These are phyloP conservation scores for Pythium sukuiense DNA, from an alignment of 352 stramenopile genomes.

Conservation along the genomic window DNA sequence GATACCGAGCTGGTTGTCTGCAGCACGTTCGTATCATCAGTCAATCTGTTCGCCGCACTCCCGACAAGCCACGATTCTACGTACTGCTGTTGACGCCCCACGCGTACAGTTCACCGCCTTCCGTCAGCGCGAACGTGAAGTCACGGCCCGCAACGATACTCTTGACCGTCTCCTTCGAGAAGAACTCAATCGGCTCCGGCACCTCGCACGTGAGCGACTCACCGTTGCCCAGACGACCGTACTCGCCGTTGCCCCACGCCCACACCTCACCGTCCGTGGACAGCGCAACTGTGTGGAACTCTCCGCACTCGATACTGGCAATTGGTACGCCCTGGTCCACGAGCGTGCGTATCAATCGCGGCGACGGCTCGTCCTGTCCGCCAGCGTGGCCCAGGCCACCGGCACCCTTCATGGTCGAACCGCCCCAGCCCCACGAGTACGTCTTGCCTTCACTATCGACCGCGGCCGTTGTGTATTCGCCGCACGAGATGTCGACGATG, in stretches of 20 bases:
- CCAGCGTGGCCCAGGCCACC: conserved; percentile 73
- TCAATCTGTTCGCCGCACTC: too few relatives aligned
- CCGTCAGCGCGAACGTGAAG: conserved; percentile 88
- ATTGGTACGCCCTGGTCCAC: conserved; percentile 84
- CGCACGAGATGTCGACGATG: conserved; percentile 84
- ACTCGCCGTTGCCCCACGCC: conserved; percentile 91
- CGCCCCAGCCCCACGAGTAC: conserved; percentile 91
- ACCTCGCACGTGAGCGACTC: conserved; percentile 80
- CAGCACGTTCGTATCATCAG: neutral
- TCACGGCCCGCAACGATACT: conserved; percentile 82
- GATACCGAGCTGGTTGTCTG: conserved; percentile 89
- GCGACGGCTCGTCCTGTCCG: conserved; percentile 71
- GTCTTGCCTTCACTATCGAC: conserved; percentile 86
- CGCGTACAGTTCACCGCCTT: conserved; percentile 83
- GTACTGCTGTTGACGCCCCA: conserved; percentile 93
- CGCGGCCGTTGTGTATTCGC: conserved; percentile 85
- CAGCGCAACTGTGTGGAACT: conserved; percentile 90
- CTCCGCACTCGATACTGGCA: conserved; percentile 68
- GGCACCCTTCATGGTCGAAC: conserved; percentile 80
- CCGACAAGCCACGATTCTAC: conserved; percentile 21
- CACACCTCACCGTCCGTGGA: conserved; percentile 89
- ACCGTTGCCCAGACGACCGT: conserved; percentile 90
- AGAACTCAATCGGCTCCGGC: conserved; percentile 85
- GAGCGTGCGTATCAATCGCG: conserved; percentile 63
- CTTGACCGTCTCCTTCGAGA: conserved; percentile 67